phyloP scores from a whole-genome alignment of 2,329 filamentous ascomycete species.

The Lecanicillium sp. region DNA sequence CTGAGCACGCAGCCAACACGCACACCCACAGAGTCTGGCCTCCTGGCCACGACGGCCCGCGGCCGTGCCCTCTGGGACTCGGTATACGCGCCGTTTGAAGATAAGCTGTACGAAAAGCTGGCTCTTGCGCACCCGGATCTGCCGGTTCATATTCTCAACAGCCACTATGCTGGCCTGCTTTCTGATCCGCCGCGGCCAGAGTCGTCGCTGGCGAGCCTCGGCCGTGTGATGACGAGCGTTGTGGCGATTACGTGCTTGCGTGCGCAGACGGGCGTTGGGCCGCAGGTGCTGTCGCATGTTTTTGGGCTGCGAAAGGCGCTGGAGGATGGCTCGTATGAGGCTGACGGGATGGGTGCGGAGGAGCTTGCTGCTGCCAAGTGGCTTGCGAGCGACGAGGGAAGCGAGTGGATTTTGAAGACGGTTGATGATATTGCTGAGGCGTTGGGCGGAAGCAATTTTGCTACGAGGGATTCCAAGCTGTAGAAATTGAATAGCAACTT shows the following conservation, averaged over 20 bases:
- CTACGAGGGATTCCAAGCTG: constrained; percentile 17
- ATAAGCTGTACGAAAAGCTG: constrained; percentile 62
- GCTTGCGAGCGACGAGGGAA: constrained; percentile 36
- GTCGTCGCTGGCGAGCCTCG: constrained; percentile 40
- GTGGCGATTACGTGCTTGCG: constrained; percentile 67
- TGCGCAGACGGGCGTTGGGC: constrained; percentile 73
- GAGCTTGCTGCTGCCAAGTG: constrained; percentile 25
- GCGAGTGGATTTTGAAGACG: constrained; percentile 36
- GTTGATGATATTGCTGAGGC: constrained; percentile 37
- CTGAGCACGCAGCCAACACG: constrained; percentile 53
- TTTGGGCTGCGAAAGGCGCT: constrained; percentile 72
- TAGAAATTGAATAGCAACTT: constrained; percentile 7
- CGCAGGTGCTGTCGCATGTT: constrained; percentile 73
- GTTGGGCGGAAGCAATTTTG: constrained; percentile 35
- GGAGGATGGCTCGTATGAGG: constrained; percentile 52
- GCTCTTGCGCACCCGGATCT: constrained; percentile 72
- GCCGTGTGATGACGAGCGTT: constrained; percentile 63
- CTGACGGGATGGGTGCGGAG: constrained; percentile 22
- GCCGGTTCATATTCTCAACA: constrained; percentile 68
- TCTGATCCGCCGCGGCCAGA: constrained; percentile 53
- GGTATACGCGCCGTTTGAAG: constrained; percentile 67
- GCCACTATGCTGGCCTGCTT: constrained; percentile 66
- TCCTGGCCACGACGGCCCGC: constrained; percentile 45
- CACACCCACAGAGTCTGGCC: constrained; percentile 38
- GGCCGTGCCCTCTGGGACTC: constrained; percentile 65